Conservation (phyloP, 225 moss, liverwort and hornwort species). For the Rhytidiadelphus loreus region DNA sequence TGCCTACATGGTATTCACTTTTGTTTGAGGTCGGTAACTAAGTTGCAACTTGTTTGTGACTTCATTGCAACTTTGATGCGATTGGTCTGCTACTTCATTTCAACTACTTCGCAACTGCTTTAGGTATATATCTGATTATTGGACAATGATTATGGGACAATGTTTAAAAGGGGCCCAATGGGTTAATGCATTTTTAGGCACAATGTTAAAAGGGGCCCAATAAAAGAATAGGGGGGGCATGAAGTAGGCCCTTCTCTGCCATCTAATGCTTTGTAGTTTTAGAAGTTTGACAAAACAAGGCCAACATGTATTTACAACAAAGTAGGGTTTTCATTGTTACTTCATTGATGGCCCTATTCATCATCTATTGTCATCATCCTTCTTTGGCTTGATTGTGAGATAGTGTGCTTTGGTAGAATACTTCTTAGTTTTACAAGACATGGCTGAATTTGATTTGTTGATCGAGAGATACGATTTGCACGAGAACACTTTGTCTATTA, state of each 20-base stretch:
- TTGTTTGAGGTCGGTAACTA: too few relatives aligned
- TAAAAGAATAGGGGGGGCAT: fast-evolving
- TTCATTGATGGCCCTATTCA: fast-evolving
- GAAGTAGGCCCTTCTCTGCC: background rate
- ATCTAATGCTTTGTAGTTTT: fast-evolving
- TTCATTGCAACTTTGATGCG: too few relatives aligned
- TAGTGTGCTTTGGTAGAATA: background rate
- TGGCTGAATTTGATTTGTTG: background rate
- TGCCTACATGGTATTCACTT: too few relatives aligned
- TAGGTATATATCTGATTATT: too few relatives aligned
- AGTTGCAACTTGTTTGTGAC: too few relatives aligned
- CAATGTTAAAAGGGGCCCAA: background rate
- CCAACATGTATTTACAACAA: background rate
- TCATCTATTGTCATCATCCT: background rate
- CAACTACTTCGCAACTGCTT: too few relatives aligned
- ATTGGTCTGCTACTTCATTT: too few relatives aligned
- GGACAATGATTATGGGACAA: too few relatives aligned
- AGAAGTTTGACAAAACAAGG: fast-evolving
- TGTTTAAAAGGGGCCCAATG: too few relatives aligned
- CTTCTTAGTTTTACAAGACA: too few relatives aligned
- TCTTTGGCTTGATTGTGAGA: background rate
- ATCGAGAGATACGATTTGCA: too few relatives aligned
- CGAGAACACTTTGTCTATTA: too few relatives aligned
- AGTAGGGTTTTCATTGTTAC: fast-evolving
- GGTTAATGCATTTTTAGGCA: fast-evolving